These are phyloP conservation scores for Lodderomyces beijingensis DNA, from an alignment of 1,139 yeast genomes.

Conservation along the genomic window DNA sequence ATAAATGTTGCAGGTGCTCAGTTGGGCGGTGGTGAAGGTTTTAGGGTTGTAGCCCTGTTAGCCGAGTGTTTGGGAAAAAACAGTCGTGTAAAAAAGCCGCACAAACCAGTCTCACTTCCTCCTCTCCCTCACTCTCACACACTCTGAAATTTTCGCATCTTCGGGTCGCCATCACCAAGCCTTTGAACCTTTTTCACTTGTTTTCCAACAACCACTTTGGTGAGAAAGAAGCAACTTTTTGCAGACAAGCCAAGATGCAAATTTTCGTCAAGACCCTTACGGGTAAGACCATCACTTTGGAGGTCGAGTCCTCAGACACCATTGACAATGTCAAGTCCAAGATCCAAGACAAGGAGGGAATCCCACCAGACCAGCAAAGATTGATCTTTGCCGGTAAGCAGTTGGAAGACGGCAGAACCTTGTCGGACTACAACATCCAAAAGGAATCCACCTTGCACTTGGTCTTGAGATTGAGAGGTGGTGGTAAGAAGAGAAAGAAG, in stretches of 20 bases:
- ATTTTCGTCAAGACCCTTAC: slow-evolving; percentile 98
- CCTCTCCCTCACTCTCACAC: background rate
- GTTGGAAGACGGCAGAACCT: slow-evolving; percentile 98
- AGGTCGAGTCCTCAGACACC: slow-evolving; percentile 98
- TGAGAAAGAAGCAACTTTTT: slow-evolving; percentile 49
- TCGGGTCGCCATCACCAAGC: slow-evolving; percentile 11
- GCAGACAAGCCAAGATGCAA: slow-evolving; percentile 73
- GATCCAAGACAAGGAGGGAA: slow-evolving; percentile 99
- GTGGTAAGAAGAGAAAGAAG: slow-evolving; percentile 99
- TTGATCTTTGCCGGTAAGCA: slow-evolving; percentile 99
- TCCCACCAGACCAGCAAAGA: slow-evolving; percentile 99
- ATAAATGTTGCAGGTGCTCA: too few relatives aligned
- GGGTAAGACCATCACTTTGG: slow-evolving; percentile 98
- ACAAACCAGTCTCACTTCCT: slow-evolving; percentile 2
- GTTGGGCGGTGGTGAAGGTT: too few relatives aligned
- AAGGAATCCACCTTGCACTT: slow-evolving; percentile 98
- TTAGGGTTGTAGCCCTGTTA: too few relatives aligned
- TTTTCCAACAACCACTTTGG: too few relatives aligned
- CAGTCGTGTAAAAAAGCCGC: too few relatives aligned
- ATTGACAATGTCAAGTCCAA: slow-evolving; percentile 98
- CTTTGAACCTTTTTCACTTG: too few relatives aligned
- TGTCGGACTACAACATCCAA: slow-evolving; percentile 99
- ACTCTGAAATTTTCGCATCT: slow-evolving; percentile 1
- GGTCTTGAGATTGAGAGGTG: slow-evolving; percentile 99
- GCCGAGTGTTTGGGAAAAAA: too few relatives aligned